Evolutionary conservation across 2,329 filamentous ascomycete species (phyloP).

Genomic region (Colletotrichum australisinense): DNA sequence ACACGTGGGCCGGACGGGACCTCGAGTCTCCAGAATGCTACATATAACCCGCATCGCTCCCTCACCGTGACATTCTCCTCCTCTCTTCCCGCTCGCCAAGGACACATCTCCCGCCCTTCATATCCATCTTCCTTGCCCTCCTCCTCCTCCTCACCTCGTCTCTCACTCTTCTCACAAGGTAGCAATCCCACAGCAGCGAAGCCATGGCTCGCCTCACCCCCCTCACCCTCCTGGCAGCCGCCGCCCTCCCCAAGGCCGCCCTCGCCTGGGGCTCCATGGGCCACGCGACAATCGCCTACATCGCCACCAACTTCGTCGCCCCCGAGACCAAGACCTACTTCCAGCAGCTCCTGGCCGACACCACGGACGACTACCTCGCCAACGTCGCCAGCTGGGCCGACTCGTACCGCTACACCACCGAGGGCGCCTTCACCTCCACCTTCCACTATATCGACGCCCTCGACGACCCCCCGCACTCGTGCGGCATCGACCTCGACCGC

Average conservation of each 20-base stretch:
- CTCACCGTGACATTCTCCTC: background rate
- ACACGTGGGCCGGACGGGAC: constrained; percentile 2
- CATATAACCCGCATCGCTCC: background rate
- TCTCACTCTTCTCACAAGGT: background rate
- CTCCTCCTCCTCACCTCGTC: too few relatives aligned
- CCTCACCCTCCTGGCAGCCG: constrained; percentile 39
- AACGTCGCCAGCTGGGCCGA: constrained; percentile 51
- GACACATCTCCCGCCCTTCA: background rate
- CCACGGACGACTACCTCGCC: constrained; percentile 58
- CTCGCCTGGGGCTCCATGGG: constrained; percentile 57
- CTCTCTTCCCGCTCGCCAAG: constrained; percentile 7
- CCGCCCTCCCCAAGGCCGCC: constrained; percentile 29
- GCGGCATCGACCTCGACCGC: constrained; percentile 36
- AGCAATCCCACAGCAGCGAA: background rate
- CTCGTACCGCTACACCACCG: constrained; percentile 36
- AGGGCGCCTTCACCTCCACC: constrained; percentile 36
- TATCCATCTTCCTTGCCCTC: background rate
- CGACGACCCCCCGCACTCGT: constrained; percentile 34
- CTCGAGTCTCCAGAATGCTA: background rate
- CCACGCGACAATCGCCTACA: constrained; percentile 65
- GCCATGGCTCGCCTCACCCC: constrained; percentile 40
- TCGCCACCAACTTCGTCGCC: constrained; percentile 61
- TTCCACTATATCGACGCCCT: constrained; percentile 37
- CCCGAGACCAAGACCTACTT: constrained; percentile 45
- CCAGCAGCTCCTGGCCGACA: constrained; percentile 50